These are phyloP conservation scores for Cystoderma amianthinum DNA, from an alignment of 768 basidiomycete genomes.

Conservation along the genomic window DNA sequence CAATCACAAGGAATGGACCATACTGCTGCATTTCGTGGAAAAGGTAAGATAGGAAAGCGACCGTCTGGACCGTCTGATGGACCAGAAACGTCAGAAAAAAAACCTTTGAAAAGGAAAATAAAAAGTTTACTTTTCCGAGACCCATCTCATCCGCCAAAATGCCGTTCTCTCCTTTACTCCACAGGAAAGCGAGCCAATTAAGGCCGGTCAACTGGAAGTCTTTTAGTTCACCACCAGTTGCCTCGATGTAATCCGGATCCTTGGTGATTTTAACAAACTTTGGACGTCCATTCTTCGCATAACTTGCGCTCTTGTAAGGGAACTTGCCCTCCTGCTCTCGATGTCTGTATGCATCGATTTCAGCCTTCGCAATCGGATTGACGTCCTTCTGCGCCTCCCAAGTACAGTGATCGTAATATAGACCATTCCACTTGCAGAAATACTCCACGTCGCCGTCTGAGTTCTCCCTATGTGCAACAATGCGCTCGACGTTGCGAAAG, in stretches of 20 bases:
- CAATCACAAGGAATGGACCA: slow-evolving; percentile 96
- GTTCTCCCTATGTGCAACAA: slow-evolving; percentile 72
- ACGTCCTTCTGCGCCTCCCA: slow-evolving; percentile 89
- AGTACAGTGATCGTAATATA: slow-evolving; percentile 92
- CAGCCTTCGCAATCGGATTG: slow-evolving; percentile 64
- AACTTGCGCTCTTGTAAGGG: slow-evolving; percentile 76
- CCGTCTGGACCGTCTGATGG: slow-evolving; percentile 86
- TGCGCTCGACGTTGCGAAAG: slow-evolving; percentile 86
- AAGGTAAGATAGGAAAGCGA: slow-evolving; percentile 89
- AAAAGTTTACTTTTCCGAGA: slow-evolving; percentile 72
- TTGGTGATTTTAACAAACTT: slow-evolving; percentile 75
- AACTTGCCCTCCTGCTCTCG: slow-evolving; percentile 76
- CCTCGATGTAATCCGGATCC: slow-evolving; percentile 80
- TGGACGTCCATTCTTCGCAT: slow-evolving; percentile 65
- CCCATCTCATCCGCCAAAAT: slow-evolving; percentile 99
- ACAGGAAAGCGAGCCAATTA: slow-evolving; percentile 97
- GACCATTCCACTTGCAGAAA: slow-evolving; percentile 94
- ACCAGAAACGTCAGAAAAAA: slow-evolving; percentile 10
- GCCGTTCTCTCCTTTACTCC: slow-evolving; percentile 93
- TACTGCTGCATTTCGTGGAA: slow-evolving; percentile 90
- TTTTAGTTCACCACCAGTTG: slow-evolving; percentile 82
- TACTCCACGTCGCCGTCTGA: slow-evolving; percentile 64
- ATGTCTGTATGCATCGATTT: slow-evolving; percentile 72
- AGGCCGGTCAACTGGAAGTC: slow-evolving; percentile 98
- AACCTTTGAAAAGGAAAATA: neutral